These are phyloP conservation scores for Pseudonitzschia delicatissima DNA, from an alignment of 108 stramenopile species.

Conservation along the genomic window DNA sequence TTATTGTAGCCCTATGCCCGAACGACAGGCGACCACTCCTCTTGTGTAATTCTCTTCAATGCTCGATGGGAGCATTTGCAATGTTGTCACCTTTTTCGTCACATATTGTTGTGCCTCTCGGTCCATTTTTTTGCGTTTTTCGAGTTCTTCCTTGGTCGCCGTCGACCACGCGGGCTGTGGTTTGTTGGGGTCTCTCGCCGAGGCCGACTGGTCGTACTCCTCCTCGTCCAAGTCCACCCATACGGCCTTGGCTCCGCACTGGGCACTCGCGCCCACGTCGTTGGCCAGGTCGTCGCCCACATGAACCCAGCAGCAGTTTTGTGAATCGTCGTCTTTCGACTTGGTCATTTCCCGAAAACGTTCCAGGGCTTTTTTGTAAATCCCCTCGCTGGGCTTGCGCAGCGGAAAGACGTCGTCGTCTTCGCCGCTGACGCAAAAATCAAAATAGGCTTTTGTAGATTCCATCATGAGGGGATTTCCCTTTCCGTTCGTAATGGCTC, in stretches of 20 bases:
- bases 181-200: neutral
- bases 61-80: neutral
- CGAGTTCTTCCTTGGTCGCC: constrained; percentile 41
- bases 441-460: constrained; percentile 48
- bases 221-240: constrained; percentile 40
- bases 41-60: neutral
- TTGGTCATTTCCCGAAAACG: constrained; percentile 7
- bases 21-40: too few species aligned
- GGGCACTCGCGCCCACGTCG: constrained; percentile 68
- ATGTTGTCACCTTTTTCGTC: neutral
- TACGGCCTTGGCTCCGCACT: constrained; percentile 55
- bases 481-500: constrained; percentile 71
- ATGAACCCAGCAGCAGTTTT: constrained; percentile 49
- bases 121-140: constrained; percentile 7
- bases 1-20: neutral
- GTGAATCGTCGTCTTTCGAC: constrained; percentile 1
- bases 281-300: constrained; percentile 77
- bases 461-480: constrained; percentile 65
- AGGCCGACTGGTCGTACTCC: constrained; percentile 8
- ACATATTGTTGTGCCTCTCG: neutral
- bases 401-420: constrained; percentile 55
- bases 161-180: constrained; percentile 42
- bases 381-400: constrained; percentile 58
- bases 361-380: constrained; percentile 53
- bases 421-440: constrained; percentile 72